Conservation (phyloP, 257 asterid genomes). For the Datura wrightii region DNA sequence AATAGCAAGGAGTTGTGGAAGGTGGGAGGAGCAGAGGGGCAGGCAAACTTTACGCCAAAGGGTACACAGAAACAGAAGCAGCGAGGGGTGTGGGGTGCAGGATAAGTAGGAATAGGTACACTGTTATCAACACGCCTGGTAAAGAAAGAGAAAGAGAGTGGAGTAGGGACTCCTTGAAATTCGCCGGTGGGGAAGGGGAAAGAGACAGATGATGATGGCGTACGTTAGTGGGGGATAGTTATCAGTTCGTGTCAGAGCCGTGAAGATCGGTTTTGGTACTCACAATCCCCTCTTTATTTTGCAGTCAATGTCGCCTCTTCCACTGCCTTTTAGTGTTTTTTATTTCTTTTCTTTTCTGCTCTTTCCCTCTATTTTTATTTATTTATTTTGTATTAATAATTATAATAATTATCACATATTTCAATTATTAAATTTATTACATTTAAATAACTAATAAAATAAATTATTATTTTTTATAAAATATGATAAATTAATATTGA, state of each 20-base stretch:
- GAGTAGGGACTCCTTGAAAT: constrained; percentile 17
- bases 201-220: constrained; percentile 25
- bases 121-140: background rate
- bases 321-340: background rate
- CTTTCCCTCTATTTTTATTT: too few relatives aligned
- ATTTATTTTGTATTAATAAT: too few relatives aligned
- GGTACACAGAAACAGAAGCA: background rate
- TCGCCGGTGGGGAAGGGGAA: constrained; percentile 25
- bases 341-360: too few relatives aligned
- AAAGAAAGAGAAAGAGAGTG: background rate
- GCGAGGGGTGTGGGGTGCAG: too few relatives aligned
- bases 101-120: constrained; percentile 30
- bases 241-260: constrained; percentile 28
- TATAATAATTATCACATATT: too few relatives aligned
- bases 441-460: too few relatives aligned
- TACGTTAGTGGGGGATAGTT: constrained; percentile 33
- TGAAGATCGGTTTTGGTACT: constrained; percentile 31
- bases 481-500: too few relatives aligned
- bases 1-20: background rate
- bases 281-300: background rate
- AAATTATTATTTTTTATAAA: too few relatives aligned
- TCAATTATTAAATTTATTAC: too few relatives aligned
- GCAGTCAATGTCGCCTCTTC: background rate
- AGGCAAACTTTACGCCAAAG: background rate
- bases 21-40: background rate